phyloP scores from a whole-genome alignment of 169 alveolate species.

The Plasmodium inui region DNA sequence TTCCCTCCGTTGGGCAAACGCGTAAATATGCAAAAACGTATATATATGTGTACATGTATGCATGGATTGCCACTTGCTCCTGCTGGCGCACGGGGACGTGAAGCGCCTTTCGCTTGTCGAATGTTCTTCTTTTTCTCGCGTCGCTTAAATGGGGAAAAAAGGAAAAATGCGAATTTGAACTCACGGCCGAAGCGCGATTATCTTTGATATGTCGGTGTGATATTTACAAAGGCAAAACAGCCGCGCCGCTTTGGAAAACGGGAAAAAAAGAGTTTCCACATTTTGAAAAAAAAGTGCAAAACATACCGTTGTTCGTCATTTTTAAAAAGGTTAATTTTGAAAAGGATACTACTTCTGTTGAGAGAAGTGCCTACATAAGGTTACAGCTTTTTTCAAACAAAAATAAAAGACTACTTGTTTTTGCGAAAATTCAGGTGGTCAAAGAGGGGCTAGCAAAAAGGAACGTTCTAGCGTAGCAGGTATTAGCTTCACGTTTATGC shows the following conservation, averaged over 20 bases:
- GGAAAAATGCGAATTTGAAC: not conserved
- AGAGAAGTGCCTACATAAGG: not conserved
- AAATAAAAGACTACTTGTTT: not conserved
- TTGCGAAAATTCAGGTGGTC: not conserved
- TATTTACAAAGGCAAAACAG: not conserved
- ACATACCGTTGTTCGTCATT: not conserved
- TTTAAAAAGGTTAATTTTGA: not conserved
- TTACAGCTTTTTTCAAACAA: not conserved
- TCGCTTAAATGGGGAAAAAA: not conserved
- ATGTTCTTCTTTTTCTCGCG: not conserved
- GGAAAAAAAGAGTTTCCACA: not conserved
- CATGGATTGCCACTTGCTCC: not conserved
- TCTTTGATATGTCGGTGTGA: not conserved
- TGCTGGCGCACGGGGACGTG: not conserved
- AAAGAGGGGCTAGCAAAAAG: not conserved
- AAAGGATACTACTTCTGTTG: not conserved
- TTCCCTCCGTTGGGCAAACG: not conserved
- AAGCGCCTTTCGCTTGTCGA: not conserved
- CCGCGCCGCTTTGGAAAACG: not conserved
- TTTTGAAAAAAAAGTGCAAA: not conserved
- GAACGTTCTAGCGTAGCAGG: not conserved
- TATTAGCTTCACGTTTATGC: not conserved
- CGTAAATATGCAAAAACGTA: not conserved
- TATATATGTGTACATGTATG: not conserved
- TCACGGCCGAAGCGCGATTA: not conserved